Evolutionary conservation across 768 basidiomycete species (phyloP).

Genomic region (Rhodotorula babjevae): DNA sequence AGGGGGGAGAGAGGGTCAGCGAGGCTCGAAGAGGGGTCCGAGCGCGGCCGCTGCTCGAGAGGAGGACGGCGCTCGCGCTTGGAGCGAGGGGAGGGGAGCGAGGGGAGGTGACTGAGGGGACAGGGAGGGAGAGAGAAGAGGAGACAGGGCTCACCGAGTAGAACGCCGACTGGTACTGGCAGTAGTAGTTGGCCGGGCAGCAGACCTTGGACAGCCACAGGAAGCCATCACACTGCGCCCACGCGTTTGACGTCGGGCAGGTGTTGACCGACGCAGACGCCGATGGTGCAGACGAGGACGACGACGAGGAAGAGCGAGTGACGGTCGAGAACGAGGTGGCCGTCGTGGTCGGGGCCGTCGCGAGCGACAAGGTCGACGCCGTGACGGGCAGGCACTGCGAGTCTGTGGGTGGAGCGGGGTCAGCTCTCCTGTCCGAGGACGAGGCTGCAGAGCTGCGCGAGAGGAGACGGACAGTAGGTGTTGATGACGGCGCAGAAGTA

Average conservation of each 20-base stretch:
- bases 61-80: too few relatives aligned
- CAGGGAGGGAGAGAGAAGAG: too few relatives aligned
- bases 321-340: not conserved
- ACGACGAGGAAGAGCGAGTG: not conserved
- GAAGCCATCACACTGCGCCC: not conserved
- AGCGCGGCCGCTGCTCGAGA: too few relatives aligned
- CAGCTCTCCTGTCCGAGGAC: too few relatives aligned
- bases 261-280: not conserved
- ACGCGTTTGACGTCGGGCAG: not conserved
- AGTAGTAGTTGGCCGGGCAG: slow-evolving; percentile 7
- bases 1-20: not conserved
- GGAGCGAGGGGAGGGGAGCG: too few relatives aligned
- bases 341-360: not conserved
- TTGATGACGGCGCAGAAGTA: not conserved
- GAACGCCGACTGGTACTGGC: not conserved
- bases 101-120: too few relatives aligned
- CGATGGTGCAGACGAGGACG: not conserved
- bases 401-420: too few relatives aligned
- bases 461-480: too few relatives aligned
- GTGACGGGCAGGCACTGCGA: not conserved
- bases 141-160: not conserved
- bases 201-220: not conserved
- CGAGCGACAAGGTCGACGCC: not conserved
- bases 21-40: too few relatives aligned
- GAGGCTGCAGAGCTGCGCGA: too few relatives aligned